phyloP scores from a whole-genome alignment of 1,284 basidiomycete genomes.

The Amylostereum areolatum region DNA sequence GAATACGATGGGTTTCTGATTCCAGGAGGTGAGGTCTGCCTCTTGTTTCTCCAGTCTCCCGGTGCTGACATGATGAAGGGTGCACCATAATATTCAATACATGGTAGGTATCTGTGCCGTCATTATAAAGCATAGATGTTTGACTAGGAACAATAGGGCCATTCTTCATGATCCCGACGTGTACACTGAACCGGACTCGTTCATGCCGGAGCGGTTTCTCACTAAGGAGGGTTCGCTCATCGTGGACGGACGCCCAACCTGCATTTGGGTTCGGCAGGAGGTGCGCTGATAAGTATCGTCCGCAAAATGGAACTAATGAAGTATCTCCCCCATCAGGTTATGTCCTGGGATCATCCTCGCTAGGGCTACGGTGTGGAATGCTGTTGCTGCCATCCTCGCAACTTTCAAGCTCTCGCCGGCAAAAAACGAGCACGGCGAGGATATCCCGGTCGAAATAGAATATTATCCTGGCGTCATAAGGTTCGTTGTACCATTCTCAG shows the following conservation, averaged over 20 bases:
- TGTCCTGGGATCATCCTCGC: not conserved
- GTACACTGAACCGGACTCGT: not conserved
- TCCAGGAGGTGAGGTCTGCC: conserved; percentile 1
- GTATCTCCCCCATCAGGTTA: not conserved
- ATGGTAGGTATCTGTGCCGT: too few relatives aligned
- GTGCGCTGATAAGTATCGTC: not conserved
- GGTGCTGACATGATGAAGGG: not conserved
- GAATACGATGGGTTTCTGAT: conserved; percentile 18
- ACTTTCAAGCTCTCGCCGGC: not conserved
- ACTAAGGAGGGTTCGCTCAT: not conserved
- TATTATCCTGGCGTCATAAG: too few relatives aligned
- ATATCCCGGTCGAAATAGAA: not conserved
- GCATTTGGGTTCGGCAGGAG: not conserved
- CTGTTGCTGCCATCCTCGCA: not conserved
- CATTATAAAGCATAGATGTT: not conserved
- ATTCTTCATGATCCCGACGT: not conserved
- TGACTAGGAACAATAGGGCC: not conserved
- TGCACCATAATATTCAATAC: too few relatives aligned
- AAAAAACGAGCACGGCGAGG: not conserved
- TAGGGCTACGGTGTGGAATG: not conserved
- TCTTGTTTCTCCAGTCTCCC: not conserved
- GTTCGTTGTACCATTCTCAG: too few relatives aligned
- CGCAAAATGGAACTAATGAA: too few relatives aligned
- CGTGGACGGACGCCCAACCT: not conserved
- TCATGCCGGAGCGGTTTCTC: not conserved